Base-by-base conservation (phyloP, 305 asterid species). In the Rubia peregrina region DNA sequence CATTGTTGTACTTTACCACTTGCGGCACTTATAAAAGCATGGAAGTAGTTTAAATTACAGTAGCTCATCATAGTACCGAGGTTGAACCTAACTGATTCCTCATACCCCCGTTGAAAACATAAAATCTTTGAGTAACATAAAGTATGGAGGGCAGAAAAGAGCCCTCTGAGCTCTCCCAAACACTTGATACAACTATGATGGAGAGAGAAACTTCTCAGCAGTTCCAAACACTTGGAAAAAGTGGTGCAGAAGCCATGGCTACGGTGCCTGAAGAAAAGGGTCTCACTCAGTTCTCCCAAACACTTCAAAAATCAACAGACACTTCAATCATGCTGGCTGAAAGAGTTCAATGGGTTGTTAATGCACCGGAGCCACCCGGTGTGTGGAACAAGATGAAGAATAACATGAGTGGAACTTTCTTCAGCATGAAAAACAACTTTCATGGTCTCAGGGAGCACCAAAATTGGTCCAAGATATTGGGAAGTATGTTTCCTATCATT, bases 301-400 rank as follows among this genome's bases (percentile, higher is more conserved):
- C 82, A 77, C 82, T 80, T 77, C 84, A 80, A 80, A 69, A 38
- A 61, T 26, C 71, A 53, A 62, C 69, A 61, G 74, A 74, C 33
- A 30, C 73, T 48, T 46, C 43, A 4, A 11, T 63, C 14, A 41
- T 16, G 64, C 26, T 6, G 13, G 57, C 71, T 30, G 78, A 75
- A 43, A 75, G 74, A 64, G 53, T 46, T 75, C 74, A 53, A 2
- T 81, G 85, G 85, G 77, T 81, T n/a, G 71, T 81, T 0, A 73
- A 81, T 70, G 80, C 76, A 19, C 85, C 85, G 3, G 73, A 66
- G 61, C 83, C 85, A 46, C 85, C 83, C 24, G 74, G 81, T n/a
- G 63, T 55, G 11, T 59, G 60, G 33, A 57, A 38, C 42, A 73
- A 62, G 63, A 59, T 78, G 4, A 57, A 53, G 33, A 57, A 38